Conservation (phyloP, 768 basidiomycete species). For the Russula foetens region DNA sequence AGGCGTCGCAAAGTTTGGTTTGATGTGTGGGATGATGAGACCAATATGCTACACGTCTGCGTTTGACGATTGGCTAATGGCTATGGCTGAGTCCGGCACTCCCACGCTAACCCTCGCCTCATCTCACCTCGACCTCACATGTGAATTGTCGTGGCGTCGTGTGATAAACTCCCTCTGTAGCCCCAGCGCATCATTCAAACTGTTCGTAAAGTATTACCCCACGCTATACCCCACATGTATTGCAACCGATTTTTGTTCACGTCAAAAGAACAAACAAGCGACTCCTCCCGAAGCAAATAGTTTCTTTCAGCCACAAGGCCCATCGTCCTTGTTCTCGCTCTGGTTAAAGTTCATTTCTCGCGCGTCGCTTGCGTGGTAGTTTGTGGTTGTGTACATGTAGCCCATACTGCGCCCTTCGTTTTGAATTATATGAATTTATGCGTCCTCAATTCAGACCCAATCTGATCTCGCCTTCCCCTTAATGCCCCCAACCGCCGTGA, state of each 20-base stretch:
- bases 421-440: background rate
- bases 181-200: background rate
- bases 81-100: too few species aligned
- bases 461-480: background rate
- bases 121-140: background rate
- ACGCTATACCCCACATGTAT: constrained; percentile 17
- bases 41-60: background rate
- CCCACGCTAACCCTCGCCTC: too few species aligned
- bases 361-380: too few species aligned
- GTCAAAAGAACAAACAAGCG: constrained; percentile 6
- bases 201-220: background rate
- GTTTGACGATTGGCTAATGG: background rate
- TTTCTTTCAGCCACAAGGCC: constrained; percentile 8
- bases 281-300: background rate
- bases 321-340: constrained; percentile 10
- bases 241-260: constrained; percentile 1
- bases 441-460: too few species aligned
- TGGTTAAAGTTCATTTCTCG: background rate
- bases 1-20: background rate
- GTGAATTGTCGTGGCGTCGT: background rate
- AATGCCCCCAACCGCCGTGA: background rate
- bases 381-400: background rate
- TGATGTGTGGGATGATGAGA: background rate
- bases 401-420: background rate
- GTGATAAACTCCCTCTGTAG: background rate